phyloP scores from a whole-genome alignment of 176 grass and related monocot species.

The Eragrostis nindensis region DNA sequence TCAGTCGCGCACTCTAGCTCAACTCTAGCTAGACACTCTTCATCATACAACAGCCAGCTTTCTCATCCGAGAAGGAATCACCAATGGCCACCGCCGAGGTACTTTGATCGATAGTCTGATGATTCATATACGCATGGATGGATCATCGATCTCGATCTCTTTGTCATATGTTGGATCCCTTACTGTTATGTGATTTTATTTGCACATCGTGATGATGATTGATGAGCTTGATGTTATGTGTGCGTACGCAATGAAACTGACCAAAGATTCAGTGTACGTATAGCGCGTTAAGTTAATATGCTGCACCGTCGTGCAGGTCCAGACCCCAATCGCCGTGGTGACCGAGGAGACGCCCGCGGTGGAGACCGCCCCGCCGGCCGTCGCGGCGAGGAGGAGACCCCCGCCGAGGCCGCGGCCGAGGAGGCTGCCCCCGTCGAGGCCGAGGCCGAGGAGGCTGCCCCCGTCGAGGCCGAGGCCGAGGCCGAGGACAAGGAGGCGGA shows the following conservation, averaged over 20 bases:
- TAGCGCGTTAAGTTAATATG: too few relatives aligned
- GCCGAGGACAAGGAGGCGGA: constrained; percentile 31
- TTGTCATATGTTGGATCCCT: neutral
- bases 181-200: neutral
- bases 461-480: too few relatives aligned
- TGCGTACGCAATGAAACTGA: neutral
- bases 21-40: neutral
- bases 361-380: constrained; percentile 18
- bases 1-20: constrained; percentile 17
- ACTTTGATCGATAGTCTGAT: neutral
- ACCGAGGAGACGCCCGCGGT: constrained; percentile 45
- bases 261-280: too few relatives aligned
- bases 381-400: constrained; percentile 28
- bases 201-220: neutral
- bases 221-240: neutral
- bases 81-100: constrained; percentile 80
- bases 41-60: neutral
- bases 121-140: too few relatives aligned
- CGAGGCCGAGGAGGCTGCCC: constrained; percentile 16
- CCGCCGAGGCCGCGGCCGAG: constrained; percentile 7
- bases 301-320: constrained; percentile 53
- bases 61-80: constrained; percentile 9
- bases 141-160: neutral
- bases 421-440: too few relatives aligned
- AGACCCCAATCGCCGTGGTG: constrained; percentile 54